phyloP scores from a whole-genome alignment of 257 asterid genomes.

The Solanum bukasovii region DNA sequence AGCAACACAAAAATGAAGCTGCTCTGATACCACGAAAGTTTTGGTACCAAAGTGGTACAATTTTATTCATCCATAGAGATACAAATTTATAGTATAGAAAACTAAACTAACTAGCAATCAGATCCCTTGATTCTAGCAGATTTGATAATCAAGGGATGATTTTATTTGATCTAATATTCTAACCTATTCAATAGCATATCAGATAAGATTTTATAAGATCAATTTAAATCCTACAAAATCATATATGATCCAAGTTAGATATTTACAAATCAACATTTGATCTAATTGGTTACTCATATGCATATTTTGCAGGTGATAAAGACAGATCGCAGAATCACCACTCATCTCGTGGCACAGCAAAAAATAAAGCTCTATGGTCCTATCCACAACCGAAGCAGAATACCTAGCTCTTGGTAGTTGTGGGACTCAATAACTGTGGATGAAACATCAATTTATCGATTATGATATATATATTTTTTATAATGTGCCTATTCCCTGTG shows the following conservation, averaged over 20 bases:
- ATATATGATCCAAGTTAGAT: neutral
- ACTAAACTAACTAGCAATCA: neutral
- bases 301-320: neutral
- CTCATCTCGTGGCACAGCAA: neutral
- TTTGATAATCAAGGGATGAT: neutral
- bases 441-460: neutral
- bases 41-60: neutral
- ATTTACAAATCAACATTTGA: neutral
- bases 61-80: neutral
- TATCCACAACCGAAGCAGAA: neutral
- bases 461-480: neutral
- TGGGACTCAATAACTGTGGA: neutral
- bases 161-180: neutral
- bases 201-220: neutral
- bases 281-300: neutral
- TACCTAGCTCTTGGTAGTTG: neutral
- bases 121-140: neutral
- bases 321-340: neutral
- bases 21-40: neutral
- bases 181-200: neutral
- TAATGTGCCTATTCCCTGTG: neutral
- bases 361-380: neutral
- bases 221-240: neutral
- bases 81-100: neutral
- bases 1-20: neutral